phyloP scores from a whole-genome alignment of 2,329 filamentous ascomycete genomes.

The Clonostachys chloroleuca region DNA sequence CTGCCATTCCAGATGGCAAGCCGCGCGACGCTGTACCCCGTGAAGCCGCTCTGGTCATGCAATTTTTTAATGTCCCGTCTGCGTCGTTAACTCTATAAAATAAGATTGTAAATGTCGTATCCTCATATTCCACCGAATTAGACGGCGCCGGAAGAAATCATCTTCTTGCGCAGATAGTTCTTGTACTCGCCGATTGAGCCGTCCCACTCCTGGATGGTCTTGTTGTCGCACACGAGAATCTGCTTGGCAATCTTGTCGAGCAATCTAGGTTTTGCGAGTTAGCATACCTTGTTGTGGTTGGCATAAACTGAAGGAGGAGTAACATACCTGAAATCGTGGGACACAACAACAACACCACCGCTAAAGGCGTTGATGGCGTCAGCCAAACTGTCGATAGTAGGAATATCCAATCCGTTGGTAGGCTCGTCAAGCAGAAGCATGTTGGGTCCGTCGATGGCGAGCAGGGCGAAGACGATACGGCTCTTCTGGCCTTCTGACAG shows the following conservation, averaged over 20 bases:
- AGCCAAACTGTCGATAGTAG: conserved; percentile 94
- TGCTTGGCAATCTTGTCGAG: conserved; percentile 99
- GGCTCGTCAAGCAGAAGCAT: conserved; percentile 98
- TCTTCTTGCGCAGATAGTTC: conserved; percentile 98
- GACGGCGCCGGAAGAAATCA: conserved; percentile 83
- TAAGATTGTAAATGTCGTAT: too few species aligned
- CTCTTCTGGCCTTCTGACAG: conserved; percentile 97
- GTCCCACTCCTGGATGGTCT: conserved; percentile 86
- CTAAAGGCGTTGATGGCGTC: conserved; percentile 96
- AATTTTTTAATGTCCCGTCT: too few species aligned
- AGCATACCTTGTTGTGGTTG: conserved; percentile 8
- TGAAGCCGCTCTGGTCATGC: too few species aligned
- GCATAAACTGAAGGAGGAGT: neutral
- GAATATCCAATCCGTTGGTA: conserved; percentile 98
- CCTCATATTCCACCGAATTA: conserved; percentile 37
- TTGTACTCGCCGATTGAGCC: conserved; percentile 93
- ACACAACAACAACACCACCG: conserved; percentile 95
- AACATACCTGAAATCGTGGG: conserved; percentile 94
- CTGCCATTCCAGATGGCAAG: neutral
- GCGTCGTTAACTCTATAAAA: too few species aligned
- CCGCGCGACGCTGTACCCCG: neutral
- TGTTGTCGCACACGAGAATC: conserved; percentile 98
- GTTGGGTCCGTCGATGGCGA: conserved; percentile 94
- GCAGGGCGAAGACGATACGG: conserved; percentile 93
- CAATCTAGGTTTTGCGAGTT: conserved; percentile 51